Evolutionary conservation across 352 stramenopile genomes (phyloP).

Genomic region (Achlya hypogyna): DNA sequence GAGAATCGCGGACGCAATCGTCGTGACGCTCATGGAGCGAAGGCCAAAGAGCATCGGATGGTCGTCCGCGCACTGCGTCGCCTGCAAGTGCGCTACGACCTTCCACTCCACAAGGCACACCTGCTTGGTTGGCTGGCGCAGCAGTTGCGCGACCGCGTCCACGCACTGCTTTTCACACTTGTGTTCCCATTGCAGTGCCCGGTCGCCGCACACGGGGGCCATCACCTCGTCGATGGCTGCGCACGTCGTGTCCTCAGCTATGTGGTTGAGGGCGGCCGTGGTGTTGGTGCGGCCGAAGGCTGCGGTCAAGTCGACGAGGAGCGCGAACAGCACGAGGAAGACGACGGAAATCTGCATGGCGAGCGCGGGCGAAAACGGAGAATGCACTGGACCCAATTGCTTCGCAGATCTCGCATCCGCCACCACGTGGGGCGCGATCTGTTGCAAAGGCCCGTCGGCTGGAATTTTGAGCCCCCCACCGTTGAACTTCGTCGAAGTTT

Average conservation of each 20-base stretch:
- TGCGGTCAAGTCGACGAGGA: neutral
- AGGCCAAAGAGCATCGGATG: neutral
- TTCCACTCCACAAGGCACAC: conserved; percentile 16
- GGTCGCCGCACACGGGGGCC: conserved; percentile 13
- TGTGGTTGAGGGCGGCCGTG: neutral
- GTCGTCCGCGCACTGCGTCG: neutral
- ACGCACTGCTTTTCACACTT: conserved; percentile 20
- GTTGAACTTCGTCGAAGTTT: conserved; percentile 11
- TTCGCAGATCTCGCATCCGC: neutral
- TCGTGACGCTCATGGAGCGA: conserved; percentile 10
- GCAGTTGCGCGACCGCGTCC: conserved; percentile 14
- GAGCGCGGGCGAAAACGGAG: neutral
- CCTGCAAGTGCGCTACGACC: conserved; percentile 3
- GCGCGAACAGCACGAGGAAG: conserved; percentile 5
- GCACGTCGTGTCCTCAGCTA: neutral
- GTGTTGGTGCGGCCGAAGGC: neutral
- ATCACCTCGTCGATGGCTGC: neutral
- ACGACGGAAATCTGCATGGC: neutral
- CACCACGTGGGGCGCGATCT: neutral
- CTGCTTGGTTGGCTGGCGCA: conserved; percentile 1
- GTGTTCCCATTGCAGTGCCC: neutral
- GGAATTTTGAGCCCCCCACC: neutral
- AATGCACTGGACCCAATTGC: conserved; percentile 2
- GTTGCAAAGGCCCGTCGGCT: neutral
- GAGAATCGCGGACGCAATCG: conserved; percentile 14